A percentile compares a stretch with the other conserved stretches of the same genome.
These are phyloP conservation scores for Nicotiana paniculata DNA, from an alignment of 257 asterid genomes.

Conservation along the genomic window DNA sequence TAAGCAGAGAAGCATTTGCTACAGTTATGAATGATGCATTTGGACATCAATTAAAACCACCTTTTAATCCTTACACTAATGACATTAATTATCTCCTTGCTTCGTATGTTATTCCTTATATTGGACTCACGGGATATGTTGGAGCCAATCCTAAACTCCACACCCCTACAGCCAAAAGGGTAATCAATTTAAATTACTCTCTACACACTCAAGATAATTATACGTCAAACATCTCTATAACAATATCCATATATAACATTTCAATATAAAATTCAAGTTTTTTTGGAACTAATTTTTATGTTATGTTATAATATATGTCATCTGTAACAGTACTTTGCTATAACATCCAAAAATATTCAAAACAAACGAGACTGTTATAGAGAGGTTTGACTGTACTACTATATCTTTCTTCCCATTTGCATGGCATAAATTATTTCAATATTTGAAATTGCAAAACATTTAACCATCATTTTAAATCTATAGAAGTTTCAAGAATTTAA, in stretches of 20 bases:
- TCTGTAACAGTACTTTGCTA: no score
- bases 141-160: constrained; percentile 73
- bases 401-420: not conserved
- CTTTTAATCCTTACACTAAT: constrained; percentile 75
- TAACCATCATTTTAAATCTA: not conserved
- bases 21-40: constrained; percentile 52
- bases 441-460: not conserved
- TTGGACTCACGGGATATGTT: constrained; percentile 91
- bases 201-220: not conserved
- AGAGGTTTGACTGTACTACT: no score
- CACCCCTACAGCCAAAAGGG: constrained; percentile 45
- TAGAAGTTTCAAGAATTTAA: no score
- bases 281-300: no score
- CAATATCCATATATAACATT: no score
- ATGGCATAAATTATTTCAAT: not conserved
- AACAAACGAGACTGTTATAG: no score
- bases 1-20: constrained; percentile 53
- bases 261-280: no score
- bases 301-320: no score
- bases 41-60: constrained; percentile 40
- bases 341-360: no score
- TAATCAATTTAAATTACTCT: constrained; percentile 7
- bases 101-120: constrained; percentile 65
- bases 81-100: constrained; percentile 77
- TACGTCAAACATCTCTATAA: no score